A percentile compares a stretch with the other conserved stretches of the same genome.
phyloP scores from a whole-genome alignment of 2,329 filamentous ascomycete species.

The Lasiodiplodia sp. region DNA sequence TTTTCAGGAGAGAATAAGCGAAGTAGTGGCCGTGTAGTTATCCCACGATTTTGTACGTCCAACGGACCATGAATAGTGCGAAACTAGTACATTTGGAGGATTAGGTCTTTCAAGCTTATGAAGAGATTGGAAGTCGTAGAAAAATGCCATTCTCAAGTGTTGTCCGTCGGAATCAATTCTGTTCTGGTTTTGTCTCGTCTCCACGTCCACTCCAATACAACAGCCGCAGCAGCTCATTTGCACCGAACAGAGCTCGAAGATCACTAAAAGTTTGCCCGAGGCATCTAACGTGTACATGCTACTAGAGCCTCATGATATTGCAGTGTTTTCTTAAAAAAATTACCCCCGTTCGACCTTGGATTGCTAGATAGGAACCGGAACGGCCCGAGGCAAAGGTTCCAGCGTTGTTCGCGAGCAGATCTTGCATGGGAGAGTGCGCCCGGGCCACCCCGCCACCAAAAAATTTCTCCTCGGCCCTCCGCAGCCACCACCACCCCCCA shows the following conservation, averaged over 20 bases:
- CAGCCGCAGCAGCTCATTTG: neutral
- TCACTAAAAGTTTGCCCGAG: neutral
- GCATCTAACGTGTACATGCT: rapidly evolving
- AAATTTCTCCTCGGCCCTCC: too few relatives aligned
- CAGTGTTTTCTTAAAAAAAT: neutral
- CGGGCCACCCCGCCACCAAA: neutral
- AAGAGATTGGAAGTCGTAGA: neutral
- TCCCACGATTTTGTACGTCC: neutral
- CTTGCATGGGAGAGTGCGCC: neutral
- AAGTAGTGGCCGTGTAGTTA: neutral
- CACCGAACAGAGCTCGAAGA: neutral
- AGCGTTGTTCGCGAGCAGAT: neutral
- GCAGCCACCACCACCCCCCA: too few relatives aligned
- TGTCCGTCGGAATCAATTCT: neutral
- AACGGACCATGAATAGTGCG: neutral
- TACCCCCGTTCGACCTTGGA: neutral
- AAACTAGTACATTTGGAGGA: neutral
- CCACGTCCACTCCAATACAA: too few relatives aligned
- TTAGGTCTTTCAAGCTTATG: neutral
- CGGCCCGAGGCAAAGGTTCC: neutral
- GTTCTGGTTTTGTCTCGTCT: neutral
- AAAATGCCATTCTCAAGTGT: neutral
- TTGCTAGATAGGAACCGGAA: neutral
- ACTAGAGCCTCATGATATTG: neutral
- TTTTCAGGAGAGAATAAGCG: rapidly evolving